These are phyloP conservation scores for Chondrus crispus DNA, from an alignment of 23 red algal species.

Conservation along the genomic window DNA sequence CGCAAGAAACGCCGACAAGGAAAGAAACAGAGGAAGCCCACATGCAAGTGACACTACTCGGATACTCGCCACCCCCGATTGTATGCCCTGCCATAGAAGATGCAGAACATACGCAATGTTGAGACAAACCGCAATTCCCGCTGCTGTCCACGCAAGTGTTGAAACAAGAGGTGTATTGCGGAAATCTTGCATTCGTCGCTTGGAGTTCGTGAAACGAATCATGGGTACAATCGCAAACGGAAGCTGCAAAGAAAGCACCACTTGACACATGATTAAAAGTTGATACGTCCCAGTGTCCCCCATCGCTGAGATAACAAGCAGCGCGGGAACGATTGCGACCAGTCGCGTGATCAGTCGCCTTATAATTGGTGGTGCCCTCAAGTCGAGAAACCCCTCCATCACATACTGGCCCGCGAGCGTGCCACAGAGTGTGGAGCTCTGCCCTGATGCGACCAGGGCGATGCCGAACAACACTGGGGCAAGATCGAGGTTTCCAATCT, in stretches of 20 bases:
- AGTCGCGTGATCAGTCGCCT: slow-evolving; percentile 76
- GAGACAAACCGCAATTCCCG: slow-evolving; percentile 68
- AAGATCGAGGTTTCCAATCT: slow-evolving; percentile 49
- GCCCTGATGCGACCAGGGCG: slow-evolving; percentile 88
- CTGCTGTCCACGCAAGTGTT: slow-evolving; percentile 63
- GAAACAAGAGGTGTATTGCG: slow-evolving; percentile 22
- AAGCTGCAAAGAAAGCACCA: slow-evolving; percentile 90
- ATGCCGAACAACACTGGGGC: slow-evolving; percentile 69
- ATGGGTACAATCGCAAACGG: slow-evolving; percentile 92
- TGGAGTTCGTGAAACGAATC: slow-evolving; percentile 81
- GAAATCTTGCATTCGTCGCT: slow-evolving; percentile 75
- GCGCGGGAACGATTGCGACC: slow-evolving; percentile 75
- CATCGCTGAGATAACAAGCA: slow-evolving; percentile 67
- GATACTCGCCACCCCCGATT: slow-evolving; percentile 2
- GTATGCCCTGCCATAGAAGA: slow-evolving; percentile 1
- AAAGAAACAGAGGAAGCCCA: slow-evolving; percentile 18
- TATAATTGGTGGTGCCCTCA: slow-evolving; percentile 67
- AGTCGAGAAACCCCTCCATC: slow-evolving; percentile 94
- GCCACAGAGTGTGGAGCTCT: slow-evolving; percentile 82
- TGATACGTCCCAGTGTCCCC: slow-evolving; percentile 79
- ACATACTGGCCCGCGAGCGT: slow-evolving; percentile 93
- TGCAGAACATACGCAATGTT: slow-evolving; percentile 70
- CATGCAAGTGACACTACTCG: slow-evolving; percentile 3
- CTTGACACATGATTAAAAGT: slow-evolving; percentile 84
- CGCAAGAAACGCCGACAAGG: slow-evolving; percentile 47